Evolutionary conservation across 2,329 filamentous ascomycete species (phyloP), one percentile per base, ranked within the genome.

Genomic region (Bipolaris sorokiniana): DNA sequence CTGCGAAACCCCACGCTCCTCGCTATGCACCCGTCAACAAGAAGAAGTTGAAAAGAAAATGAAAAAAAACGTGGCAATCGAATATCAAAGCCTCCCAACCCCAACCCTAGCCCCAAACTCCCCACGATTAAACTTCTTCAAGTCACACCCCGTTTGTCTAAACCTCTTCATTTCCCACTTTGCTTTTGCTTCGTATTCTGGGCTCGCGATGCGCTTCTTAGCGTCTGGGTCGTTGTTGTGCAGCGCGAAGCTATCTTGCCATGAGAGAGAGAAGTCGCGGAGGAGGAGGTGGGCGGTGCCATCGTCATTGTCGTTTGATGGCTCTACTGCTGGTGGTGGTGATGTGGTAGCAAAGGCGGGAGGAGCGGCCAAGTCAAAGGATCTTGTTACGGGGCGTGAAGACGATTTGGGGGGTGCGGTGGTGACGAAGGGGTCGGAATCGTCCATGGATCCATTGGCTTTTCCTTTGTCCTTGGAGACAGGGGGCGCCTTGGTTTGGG

Each of bases 41-140:
- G 22, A 22, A 22, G 22, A 22, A 22, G 22, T 22, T n/a, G n/a
- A n/a, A 22, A 22, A 23, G 23, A 23, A 23, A 23, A n/a, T n/a
- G n/a, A 23, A 23, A 7, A 23, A 23, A 23, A 5, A 23, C 6
- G 6, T 23, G 10, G 20, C 1, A 15, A 3, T 34, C 18, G 5
- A 22, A 36, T 5, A 7, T 58, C 61, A 77, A 2, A 77, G 51
- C 22, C 76, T 55, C 1, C 63, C 65, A n/a, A 77, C 56, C 0
- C 76, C 75, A n/a, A 49, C 69, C 54, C 70, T 71, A 7, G 75
- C 65, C 3, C 76, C 75, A 64, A 74, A 77, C 26, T 72, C 70
- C 0, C 75, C 76, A 2, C 70, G 61, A 55, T 77, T 77, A 41
- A 72, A 78, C 38, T 63, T 68, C 45, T 62, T 62, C 36, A 78